Base-by-base conservation (phyloP, 139 green algal genomes). In the Deuterostichococcus epilithicus region DNA sequence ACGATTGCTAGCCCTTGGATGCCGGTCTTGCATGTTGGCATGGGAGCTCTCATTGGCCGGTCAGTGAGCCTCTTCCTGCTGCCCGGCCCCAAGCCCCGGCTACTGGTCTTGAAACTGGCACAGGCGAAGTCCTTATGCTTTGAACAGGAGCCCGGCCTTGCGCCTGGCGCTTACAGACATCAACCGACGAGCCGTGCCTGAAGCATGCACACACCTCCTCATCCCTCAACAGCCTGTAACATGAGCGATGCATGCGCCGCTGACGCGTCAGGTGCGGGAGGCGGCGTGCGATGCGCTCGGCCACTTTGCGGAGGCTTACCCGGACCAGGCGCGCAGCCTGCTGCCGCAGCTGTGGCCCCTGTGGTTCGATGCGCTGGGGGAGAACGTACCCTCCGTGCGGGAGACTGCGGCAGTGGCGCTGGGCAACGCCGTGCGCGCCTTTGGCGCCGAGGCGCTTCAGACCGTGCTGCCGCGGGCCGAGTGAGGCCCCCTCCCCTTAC, bases 321-420 rank as follows among this genome's bases (percentile, higher is more conserved):
- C 91, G 1, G 82, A 88, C 10, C 86, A 89, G 42, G 81, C 84
- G 6, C 30, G 59, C 1, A 65, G 81, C 23, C 69, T 86, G 13
- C 72, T 92, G 32, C 73, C 77, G 20, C 83, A 95, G 78, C 80
- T 97, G 36, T 90, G 88, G 36, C 42, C 76, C 0, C 78, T 97
- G 38, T 98, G 94, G 94, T 76, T 91, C 38, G 86, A 84, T 10
- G 92, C 96, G 78, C 86, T 98, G 65, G 86, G 86, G 77, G 94
- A 98, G 84, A 96, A 97, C 86, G 91, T 97, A n/a, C 88, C 83
- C 44, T 92, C 87, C 3, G 92, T 97, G 66, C 84, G 94, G 1
- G 87, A 93, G 76, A 87, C 94, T 78, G 86, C 80, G 10, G 91
- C 91, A 2, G 73, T 85, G 18, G 92, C 92, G 30, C 72, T 97